Evolutionary conservation across 2,329 filamentous ascomycete genomes (phyloP).

Genomic region (Colletotrichum zoysiae): DNA sequence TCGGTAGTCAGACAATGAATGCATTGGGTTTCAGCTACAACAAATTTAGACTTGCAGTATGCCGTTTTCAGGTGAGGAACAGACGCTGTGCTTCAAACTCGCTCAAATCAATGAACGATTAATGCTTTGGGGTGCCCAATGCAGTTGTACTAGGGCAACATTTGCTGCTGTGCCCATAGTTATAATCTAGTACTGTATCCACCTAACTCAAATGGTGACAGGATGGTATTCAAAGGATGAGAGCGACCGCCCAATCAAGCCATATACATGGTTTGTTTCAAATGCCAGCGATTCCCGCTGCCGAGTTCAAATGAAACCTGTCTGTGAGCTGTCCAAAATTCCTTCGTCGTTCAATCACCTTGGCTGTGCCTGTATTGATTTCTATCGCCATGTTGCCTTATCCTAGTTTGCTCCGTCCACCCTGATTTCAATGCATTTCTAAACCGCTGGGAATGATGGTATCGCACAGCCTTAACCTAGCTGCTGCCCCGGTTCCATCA

Average conservation of each 20-base stretch:
- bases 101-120: background rate
- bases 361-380: background rate
- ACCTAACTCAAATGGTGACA: background rate
- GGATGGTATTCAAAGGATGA: no score
- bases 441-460: conserved; percentile 20
- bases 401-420: background rate
- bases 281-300: background rate
- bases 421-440: conserved; percentile 6
- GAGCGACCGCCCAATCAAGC: no score
- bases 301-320: background rate
- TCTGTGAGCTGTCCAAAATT: no score
- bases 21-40: background rate
- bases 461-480: conserved; percentile 17
- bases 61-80: no score
- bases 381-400: background rate
- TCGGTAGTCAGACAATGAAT: no score
- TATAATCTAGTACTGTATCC: background rate
- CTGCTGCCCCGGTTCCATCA: background rate
- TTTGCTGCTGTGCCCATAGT: background rate
- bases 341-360: background rate
- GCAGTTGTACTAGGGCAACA: no score
- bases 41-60: no score
- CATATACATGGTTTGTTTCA: no score
- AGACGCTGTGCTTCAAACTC: background rate
- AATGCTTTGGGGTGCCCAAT: background rate